A percentile compares a stretch with the other conserved stretches of the same genome.
These are phyloP conservation scores for Didymosphaeria variabile DNA, from an alignment of 2,329 filamentous ascomycete species.

Conservation along the genomic window DNA sequence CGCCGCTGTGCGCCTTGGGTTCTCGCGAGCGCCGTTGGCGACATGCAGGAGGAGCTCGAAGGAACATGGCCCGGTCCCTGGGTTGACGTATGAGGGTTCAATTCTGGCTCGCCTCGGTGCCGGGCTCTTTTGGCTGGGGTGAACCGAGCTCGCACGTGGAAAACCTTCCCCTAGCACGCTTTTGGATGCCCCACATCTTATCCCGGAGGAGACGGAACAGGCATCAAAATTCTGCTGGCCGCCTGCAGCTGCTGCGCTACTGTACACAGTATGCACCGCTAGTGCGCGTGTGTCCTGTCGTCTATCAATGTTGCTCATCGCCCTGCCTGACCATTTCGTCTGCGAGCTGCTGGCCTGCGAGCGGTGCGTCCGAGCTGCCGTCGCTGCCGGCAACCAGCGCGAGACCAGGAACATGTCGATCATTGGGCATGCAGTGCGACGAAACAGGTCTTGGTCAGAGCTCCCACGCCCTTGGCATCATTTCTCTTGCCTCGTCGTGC, in stretches of 20 bases:
- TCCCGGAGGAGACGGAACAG: background rate
- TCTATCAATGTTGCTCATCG: background rate
- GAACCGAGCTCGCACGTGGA: too few relatives aligned
- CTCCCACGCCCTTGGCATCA: conserved; percentile 11
- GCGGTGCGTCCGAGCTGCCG: conserved; percentile 1
- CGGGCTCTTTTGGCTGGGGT: too few relatives aligned
- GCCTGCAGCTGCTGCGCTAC: background rate
- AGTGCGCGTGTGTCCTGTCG: background rate
- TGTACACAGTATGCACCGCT: background rate
- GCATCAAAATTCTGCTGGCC: background rate
- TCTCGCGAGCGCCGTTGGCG: conserved; percentile 6
- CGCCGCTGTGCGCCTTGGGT: background rate
- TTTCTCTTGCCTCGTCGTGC: conserved; percentile 15
- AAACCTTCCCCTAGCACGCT: background rate
- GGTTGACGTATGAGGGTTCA: background rate
- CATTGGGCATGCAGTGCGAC: conserved; percentile 21
- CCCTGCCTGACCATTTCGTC: background rate
- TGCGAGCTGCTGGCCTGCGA: conserved; percentile 21
- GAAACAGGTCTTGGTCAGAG: conserved; percentile 21
- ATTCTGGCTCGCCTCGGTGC: background rate
- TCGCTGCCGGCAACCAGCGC: conserved; percentile 1
- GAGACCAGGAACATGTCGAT: conserved; percentile 25
- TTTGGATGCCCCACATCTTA: background rate
- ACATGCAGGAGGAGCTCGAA: conserved; percentile 2
- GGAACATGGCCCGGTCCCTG: background rate